These are phyloP conservation scores for Stephania japonica DNA, from an alignment of 164 flowering plant genomes.

Conservation along the genomic window DNA sequence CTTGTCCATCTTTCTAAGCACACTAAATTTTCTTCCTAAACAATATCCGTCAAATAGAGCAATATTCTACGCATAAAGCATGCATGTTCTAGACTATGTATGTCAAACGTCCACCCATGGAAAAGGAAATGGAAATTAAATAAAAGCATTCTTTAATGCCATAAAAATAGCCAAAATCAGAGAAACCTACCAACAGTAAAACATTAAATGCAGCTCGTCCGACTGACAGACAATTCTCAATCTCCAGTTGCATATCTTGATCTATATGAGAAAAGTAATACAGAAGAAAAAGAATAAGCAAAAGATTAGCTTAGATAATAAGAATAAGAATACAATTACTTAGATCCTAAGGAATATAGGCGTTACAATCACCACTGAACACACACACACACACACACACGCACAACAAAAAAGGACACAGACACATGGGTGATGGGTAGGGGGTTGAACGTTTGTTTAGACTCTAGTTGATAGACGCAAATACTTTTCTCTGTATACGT, in stretches of 20 bases:
- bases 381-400: neutral
- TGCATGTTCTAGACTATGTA: neutral
- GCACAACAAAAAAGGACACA: neutral
- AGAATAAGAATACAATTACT: neutral
- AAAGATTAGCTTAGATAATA: neutral
- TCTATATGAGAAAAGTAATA: slow-evolving; percentile 34
- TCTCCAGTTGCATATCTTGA: slow-evolving; percentile 79
- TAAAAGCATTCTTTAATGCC: neutral
- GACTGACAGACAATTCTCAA: slow-evolving; percentile 51
- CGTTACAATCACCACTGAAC: neutral
- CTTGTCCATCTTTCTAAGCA: neutral
- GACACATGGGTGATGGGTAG: no score
- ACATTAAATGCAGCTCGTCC: slow-evolving; percentile 70
- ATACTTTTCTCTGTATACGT: no score
- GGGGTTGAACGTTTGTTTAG: no score
- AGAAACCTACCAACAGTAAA: slow-evolving; percentile 53
- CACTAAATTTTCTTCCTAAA: neutral
- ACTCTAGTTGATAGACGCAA: no score
- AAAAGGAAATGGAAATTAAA: neutral
- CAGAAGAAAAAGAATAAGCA: neutral
- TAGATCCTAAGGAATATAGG: neutral
- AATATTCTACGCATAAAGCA: neutral
- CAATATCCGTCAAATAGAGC: neutral
- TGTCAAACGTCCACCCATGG: neutral
- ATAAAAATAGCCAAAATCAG: neutral